phyloP scores from a whole-genome alignment of 2,329 filamentous ascomycete species.

The Thermothelomyces thermophilus region DNA sequence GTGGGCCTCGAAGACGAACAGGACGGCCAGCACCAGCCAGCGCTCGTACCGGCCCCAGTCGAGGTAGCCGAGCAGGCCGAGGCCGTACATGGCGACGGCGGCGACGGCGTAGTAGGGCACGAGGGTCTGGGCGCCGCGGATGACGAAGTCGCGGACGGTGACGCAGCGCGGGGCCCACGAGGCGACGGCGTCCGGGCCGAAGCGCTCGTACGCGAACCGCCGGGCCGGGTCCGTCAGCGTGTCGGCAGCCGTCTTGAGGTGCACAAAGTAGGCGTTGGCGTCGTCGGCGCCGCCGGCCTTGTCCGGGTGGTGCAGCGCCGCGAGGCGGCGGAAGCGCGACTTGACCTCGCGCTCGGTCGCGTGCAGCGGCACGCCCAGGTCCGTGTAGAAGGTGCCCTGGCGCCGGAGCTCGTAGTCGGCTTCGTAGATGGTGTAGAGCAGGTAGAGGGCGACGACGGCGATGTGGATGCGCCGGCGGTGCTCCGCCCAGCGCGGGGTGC shows the following conservation, averaged over 20 bases:
- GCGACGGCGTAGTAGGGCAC: conserved; percentile 56
- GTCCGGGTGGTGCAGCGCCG: conserved; percentile 72
- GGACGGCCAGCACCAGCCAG: conserved; percentile 49
- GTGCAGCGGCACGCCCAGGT: conserved; percentile 62
- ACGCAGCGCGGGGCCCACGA: conserved; percentile 44
- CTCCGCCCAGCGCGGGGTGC: conserved; percentile 59
- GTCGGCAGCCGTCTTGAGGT: conserved; percentile 77
- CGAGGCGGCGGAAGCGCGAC: conserved; percentile 73
- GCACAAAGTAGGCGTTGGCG: conserved; percentile 58
- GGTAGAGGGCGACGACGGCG: conserved; percentile 74
- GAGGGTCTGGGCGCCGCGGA: conserved; percentile 52
- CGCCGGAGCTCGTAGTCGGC: conserved; percentile 72
- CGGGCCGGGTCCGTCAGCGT: conserved; percentile 68
- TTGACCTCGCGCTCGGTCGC: conserved; percentile 74
- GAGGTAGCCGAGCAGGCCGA: conserved; percentile 61
- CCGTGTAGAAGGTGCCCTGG: conserved; percentile 69
- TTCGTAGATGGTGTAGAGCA: conserved; percentile 88
- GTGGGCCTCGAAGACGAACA: conserved; percentile 53
- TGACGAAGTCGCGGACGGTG: conserved; percentile 67
- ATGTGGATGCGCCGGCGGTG: conserved; percentile 81
- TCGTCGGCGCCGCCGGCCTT: conserved; percentile 43
- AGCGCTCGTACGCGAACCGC: conserved; percentile 83
- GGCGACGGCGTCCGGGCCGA: conserved; percentile 63
- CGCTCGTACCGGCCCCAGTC: conserved; percentile 61
- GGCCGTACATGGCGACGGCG: conserved; percentile 51